A percentile compares a stretch with the other conserved stretches of the same genome.
Evolutionary conservation across 495 filamentous ascomycete genomes (phyloP).

Genomic region (Tuber microsphaerosporum): DNA sequence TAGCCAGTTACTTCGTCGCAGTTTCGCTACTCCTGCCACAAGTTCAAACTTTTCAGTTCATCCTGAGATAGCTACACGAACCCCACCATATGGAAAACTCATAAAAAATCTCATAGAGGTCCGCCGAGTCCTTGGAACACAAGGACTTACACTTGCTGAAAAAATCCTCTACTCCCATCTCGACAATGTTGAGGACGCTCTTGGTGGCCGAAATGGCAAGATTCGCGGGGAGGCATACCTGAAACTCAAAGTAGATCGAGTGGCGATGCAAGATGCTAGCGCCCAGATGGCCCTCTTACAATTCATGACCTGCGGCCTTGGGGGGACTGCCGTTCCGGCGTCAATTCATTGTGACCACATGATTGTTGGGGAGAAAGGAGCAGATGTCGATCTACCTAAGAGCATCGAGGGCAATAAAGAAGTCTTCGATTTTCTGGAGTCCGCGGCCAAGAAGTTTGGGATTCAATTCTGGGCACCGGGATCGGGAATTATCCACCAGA

Average conservation of each 20-base stretch:
- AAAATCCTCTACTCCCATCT: conserved; percentile 98
- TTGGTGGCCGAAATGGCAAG: conserved; percentile 71
- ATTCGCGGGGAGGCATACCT: conserved; percentile 85
- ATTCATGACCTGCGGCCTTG: conserved; percentile 94
- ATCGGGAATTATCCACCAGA: conserved; percentile 98
- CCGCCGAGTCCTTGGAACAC: conserved; percentile 61
- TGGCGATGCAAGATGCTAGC: conserved; percentile 98
- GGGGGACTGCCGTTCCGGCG: conserved; percentile 87
- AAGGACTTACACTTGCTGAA: conserved; percentile 78
- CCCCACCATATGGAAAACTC: conserved; percentile 60
- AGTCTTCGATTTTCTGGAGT: conserved; percentile 95
- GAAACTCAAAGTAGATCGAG: conserved; percentile 94
- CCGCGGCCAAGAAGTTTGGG: conserved; percentile 87
- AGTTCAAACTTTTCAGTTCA: conserved; percentile 25
- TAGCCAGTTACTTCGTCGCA: conserved; percentile 23
- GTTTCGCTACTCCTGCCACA: conserved; percentile 42
- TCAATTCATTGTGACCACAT: conserved; percentile 99
- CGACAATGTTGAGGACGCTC: conserved; percentile 74
- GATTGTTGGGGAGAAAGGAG: conserved; percentile 90
- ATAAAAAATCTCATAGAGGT: conserved; percentile 56
- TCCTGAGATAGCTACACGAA: conserved; percentile 47
- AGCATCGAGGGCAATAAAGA: conserved; percentile 91
- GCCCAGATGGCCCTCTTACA: conserved; percentile 97
- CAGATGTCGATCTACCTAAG: conserved; percentile 75
- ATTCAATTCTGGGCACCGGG: conserved; percentile 99